Percentiles rank a stretch among this genome's conserved stretches.
Conservation (phyloP, 257 asterid species). For the Gentiana straminea region DNA sequence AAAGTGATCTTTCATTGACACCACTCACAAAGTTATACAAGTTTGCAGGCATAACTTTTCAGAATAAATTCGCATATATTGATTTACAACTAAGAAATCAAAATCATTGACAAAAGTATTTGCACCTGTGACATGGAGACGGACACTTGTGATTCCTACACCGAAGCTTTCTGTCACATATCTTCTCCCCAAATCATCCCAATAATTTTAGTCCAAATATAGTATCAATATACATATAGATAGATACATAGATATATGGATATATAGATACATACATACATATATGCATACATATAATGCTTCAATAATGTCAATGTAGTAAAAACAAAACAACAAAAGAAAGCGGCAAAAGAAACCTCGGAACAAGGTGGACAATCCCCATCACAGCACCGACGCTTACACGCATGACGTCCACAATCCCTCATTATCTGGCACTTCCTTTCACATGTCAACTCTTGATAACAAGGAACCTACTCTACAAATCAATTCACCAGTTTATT, state of each 20-base stretch:
- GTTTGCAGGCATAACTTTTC: background rate
- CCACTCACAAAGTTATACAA: background rate
- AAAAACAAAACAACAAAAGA: background rate
- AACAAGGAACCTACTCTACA: conserved; percentile 77
- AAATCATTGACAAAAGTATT: conserved; percentile 4
- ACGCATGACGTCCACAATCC: conserved; percentile 88
- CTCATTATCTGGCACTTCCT: conserved; percentile 77
- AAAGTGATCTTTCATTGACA: background rate
- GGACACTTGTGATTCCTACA: conserved; percentile 98
- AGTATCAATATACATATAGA: background rate
- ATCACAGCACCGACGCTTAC: conserved; percentile 91
- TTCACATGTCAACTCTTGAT: conserved; percentile 86
- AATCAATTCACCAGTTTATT: conserved; percentile 26
- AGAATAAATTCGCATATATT: background rate
- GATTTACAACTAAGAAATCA: too few relatives aligned
- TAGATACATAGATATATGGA: too few relatives aligned
- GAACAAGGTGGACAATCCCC: conserved; percentile 96
- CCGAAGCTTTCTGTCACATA: conserved; percentile 85
- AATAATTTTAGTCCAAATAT: background rate
- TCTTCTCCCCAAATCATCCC: conserved; percentile 31
- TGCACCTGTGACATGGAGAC: conserved; percentile 90
- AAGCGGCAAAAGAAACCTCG: conserved; percentile 43
- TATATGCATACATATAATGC: too few relatives aligned
- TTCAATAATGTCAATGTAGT: too few relatives aligned
- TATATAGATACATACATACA: too few relatives aligned